Conservation (phyloP, 2,329 filamentous ascomycete genomes). For the Aureobasidium namibiae region DNA sequence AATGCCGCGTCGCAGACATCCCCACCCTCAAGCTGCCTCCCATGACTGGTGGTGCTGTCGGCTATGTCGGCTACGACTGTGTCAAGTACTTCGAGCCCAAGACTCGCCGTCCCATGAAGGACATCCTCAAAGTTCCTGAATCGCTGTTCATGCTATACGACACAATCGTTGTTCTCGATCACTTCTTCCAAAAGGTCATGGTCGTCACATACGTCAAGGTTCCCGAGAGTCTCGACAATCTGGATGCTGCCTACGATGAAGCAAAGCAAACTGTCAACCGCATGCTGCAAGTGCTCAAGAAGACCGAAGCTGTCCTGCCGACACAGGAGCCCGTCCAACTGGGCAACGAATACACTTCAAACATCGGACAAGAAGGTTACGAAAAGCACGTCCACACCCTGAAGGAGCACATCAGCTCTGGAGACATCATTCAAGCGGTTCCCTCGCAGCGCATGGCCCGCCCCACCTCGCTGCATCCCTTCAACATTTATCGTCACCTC, state of each 20-base stretch:
- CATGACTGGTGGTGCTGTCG: constrained; percentile 84
- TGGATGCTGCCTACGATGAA: constrained; percentile 62
- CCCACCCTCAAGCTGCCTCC: constrained; percentile 77
- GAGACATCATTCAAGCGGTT: constrained; percentile 96
- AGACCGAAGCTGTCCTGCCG: constrained; percentile 57
- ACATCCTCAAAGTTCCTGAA: constrained; percentile 82
- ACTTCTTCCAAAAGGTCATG: constrained; percentile 88
- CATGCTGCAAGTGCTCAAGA: constrained; percentile 63
- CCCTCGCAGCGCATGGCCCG: constrained; percentile 88
- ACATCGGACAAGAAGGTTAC: constrained; percentile 83
- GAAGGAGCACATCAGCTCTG: constrained; percentile 82
- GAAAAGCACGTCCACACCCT: constrained; percentile 77
- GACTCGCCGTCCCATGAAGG: constrained; percentile 75
- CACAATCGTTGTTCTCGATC: constrained; percentile 87
- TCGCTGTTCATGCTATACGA: constrained; percentile 96
- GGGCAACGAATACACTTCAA: constrained; percentile 76
- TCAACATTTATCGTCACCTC: constrained; percentile 95
- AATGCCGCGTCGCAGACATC: constrained; percentile 72
- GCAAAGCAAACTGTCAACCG: constrained; percentile 56
- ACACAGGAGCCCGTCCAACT: constrained; percentile 64
- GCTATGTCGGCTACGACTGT: constrained; percentile 96
- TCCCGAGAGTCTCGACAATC: constrained; percentile 37
- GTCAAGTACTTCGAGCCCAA: constrained; percentile 97
- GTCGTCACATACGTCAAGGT: constrained; percentile 85
- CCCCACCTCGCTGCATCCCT: constrained; percentile 84